A percentile compares a stretch with the other conserved stretches of the same genome.
These are phyloP conservation scores for Sugiyamaella pinicola DNA, from an alignment of 1,139 yeast species.

Conservation along the genomic window DNA sequence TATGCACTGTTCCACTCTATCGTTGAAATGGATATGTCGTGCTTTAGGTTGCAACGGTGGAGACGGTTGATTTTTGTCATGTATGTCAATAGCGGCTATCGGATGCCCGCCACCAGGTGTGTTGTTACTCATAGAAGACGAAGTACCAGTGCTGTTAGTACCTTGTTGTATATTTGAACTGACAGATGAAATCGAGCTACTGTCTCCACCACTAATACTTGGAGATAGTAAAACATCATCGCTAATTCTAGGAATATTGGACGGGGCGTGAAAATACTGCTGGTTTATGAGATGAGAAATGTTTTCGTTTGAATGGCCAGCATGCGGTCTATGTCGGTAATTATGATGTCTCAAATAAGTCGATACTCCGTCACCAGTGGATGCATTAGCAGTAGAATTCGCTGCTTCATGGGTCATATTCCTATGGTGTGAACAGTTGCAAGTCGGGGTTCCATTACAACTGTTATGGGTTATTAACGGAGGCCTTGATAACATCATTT, in stretches of 20 bases:
- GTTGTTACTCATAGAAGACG: too few relatives aligned
- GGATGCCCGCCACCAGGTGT: neutral
- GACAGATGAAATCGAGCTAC: slow-evolving; percentile 19
- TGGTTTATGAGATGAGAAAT: slow-evolving; percentile 41
- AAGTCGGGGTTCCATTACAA: slow-evolving; percentile 24
- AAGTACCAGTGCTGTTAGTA: neutral
- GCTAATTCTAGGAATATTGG: slow-evolving; percentile 7
- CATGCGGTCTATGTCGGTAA: slow-evolving; percentile 42
- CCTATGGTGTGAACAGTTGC: slow-evolving; percentile 23
- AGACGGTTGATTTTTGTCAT: slow-evolving; percentile 34
- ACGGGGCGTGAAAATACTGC: slow-evolving; percentile 34
- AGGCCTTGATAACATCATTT: slow-evolving; percentile 59
- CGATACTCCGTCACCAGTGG: slow-evolving; percentile 27
- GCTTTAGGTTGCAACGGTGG: slow-evolving; percentile 34
- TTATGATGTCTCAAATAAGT: slow-evolving; percentile 44
- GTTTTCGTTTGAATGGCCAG: slow-evolving; percentile 37
- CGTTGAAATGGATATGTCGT: slow-evolving; percentile 85
- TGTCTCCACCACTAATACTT: slow-evolving; percentile 17
- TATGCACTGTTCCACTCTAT: slow-evolving; percentile 89
- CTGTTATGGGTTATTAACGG: slow-evolving; percentile 26
- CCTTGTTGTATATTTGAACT: slow-evolving; percentile 4
- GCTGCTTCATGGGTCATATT: slow-evolving; percentile 22
- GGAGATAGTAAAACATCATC: slow-evolving; percentile 18
- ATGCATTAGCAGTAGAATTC: slow-evolving; percentile 13
- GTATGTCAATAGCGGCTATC: neutral